These are phyloP conservation scores for Fragilariopsis cylindrus DNA, from an alignment of 108 stramenopile species.

Conservation along the genomic window DNA sequence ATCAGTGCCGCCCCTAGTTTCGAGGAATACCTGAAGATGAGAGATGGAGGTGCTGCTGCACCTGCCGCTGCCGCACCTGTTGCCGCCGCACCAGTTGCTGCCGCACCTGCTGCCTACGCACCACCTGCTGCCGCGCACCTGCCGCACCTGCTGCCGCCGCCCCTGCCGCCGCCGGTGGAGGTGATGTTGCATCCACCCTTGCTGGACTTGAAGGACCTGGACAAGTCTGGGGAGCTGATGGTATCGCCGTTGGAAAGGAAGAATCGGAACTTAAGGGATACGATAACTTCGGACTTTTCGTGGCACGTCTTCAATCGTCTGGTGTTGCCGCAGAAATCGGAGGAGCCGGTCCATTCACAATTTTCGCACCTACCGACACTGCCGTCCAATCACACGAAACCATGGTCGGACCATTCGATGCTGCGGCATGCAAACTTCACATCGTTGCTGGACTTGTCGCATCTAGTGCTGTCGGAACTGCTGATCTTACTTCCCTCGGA, in stretches of 20 bases:
- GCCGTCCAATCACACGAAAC: slow-evolving; percentile 52
- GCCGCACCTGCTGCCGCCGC: slow-evolving; percentile 13
- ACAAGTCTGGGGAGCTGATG: slow-evolving; percentile 70
- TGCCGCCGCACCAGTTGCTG: slow-evolving; percentile 11
- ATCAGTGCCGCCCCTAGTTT: slow-evolving; percentile 81
- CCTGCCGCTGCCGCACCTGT: slow-evolving; percentile 1
- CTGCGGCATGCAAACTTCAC: slow-evolving; percentile 56
- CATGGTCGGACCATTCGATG: slow-evolving; percentile 45
- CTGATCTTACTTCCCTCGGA: slow-evolving; percentile 43
- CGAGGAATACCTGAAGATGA: slow-evolving; percentile 87
- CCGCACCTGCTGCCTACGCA: slow-evolving; percentile 3
- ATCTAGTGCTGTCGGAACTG: slow-evolving; percentile 30
- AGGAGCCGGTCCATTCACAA: slow-evolving; percentile 60
- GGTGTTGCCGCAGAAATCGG: slow-evolving; percentile 50
- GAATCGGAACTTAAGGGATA: slow-evolving; percentile 71
- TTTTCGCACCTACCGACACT: slow-evolving; percentile 69
- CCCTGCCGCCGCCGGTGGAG: slow-evolving; percentile 19
- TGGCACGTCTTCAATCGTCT: slow-evolving; percentile 37
- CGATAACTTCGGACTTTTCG: slow-evolving; percentile 67
- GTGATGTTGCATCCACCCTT: slow-evolving; percentile 36
- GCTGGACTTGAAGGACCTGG: slow-evolving; percentile 57
- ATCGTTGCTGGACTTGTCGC: slow-evolving; percentile 55
- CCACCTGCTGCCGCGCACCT: slow-evolving; percentile 1
- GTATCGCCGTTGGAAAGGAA: slow-evolving; percentile 65
- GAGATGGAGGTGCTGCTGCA: slow-evolving; percentile 19